Conservation (phyloP, 2,329 filamentous ascomycete species). For the Tolypocladium amazonense region DNA sequence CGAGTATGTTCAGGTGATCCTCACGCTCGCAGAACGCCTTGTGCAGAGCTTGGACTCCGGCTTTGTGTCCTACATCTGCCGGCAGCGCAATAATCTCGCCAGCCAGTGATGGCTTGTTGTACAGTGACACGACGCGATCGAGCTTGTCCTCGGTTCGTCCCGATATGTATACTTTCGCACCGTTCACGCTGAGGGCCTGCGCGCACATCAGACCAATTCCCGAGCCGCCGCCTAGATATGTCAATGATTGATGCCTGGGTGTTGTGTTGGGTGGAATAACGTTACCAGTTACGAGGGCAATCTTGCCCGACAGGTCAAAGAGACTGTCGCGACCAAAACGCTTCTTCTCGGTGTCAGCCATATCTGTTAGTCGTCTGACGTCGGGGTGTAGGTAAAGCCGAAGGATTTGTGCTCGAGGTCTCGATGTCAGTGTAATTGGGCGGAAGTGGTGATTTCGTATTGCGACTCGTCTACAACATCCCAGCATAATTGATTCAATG, state of each 20-base stretch:
- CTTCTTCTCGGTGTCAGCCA: background rate
- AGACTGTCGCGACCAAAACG: constrained; percentile 9
- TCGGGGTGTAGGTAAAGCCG: background rate
- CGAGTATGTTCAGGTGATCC: constrained; percentile 47
- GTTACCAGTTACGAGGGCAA: constrained; percentile 33
- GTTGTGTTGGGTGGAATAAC: background rate
- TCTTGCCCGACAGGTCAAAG: constrained; percentile 30
- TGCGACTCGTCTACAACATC: background rate
- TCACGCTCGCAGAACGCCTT: constrained; percentile 45
- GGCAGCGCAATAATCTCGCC: constrained; percentile 49
- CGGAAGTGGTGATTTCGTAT: background rate
- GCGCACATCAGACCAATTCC: constrained; percentile 61
- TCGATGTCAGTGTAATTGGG: background rate
- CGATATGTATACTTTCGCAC: constrained; percentile 60
- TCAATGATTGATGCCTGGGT: background rate
- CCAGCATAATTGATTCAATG: background rate
- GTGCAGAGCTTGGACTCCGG: constrained; percentile 46
- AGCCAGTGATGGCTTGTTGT: constrained; percentile 37
- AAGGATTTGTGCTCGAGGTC: background rate
- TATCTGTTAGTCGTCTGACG: background rate
- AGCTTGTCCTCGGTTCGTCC: constrained; percentile 54
- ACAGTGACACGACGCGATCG: constrained; percentile 46
- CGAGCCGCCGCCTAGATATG: constrained; percentile 31
- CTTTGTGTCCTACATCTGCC: constrained; percentile 53
- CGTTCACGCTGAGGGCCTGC: constrained; percentile 55